A percentile compares a stretch with the other conserved stretches of the same genome.
Conservation (phyloP, 2,329 filamentous ascomycete species). For the Ascochyta fabae region DNA sequence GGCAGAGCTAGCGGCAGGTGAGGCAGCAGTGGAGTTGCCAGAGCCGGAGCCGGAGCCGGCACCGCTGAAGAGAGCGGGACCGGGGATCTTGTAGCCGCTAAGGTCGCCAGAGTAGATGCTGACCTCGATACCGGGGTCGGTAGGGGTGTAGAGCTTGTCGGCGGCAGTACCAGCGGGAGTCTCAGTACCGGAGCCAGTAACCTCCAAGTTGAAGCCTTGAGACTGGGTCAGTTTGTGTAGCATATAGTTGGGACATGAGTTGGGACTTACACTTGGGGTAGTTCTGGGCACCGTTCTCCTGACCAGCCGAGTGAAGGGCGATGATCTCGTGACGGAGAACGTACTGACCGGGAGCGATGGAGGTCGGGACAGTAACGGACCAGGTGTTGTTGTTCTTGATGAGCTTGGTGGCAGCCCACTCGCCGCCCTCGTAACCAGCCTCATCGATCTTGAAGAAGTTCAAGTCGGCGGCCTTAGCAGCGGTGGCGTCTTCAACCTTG, state of each 20-base stretch:
- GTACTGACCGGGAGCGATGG: constrained; percentile 63
- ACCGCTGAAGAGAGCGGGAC: constrained; percentile 51
- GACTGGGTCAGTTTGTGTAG: neutral
- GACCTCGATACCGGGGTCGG: constrained; percentile 65
- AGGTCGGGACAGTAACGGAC: constrained; percentile 59
- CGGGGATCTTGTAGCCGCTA: constrained; percentile 58
- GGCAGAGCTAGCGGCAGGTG: constrained; percentile 19
- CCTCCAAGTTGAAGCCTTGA: constrained; percentile 57
- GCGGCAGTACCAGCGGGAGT: constrained; percentile 53
- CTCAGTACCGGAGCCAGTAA: constrained; percentile 61
- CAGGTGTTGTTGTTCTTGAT: constrained; percentile 57
- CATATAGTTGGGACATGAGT: constrained; percentile 36
- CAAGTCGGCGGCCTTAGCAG: constrained; percentile 60
- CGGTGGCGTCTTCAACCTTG: constrained; percentile 60
- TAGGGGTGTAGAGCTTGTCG: constrained; percentile 63
- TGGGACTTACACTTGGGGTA: constrained; percentile 52
- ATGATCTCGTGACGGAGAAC: constrained; percentile 67
- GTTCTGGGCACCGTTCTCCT: constrained; percentile 53
- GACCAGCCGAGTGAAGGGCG: constrained; percentile 62
- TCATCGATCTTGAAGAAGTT: constrained; percentile 70
- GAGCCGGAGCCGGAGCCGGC: constrained; percentile 22
- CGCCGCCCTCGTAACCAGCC: constrained; percentile 58
- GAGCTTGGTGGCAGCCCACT: constrained; percentile 64
- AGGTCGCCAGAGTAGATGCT: constrained; percentile 61
- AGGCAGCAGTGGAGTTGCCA: constrained; percentile 4